Percentiles rank a stretch among this genome's conserved stretches.
These are phyloP conservation scores for Phialophora expanda DNA, from an alignment of 2,329 filamentous ascomycete species.

Conservation along the genomic window DNA sequence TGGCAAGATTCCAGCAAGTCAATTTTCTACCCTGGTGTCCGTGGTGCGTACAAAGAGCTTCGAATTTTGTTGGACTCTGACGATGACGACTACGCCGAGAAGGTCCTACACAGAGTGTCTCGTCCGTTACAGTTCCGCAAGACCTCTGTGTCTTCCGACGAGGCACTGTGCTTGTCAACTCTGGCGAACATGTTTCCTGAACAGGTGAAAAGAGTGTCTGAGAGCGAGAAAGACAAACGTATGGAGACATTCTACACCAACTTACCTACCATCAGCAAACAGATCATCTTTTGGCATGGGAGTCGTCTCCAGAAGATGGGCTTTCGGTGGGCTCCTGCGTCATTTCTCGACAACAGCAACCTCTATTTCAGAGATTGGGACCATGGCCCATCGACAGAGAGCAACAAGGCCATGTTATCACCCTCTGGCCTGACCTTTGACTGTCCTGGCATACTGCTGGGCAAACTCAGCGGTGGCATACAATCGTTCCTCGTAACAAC, in stretches of 20 bases:
- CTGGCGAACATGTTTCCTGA: conserved; percentile 3
- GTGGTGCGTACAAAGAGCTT: conserved; percentile 11
- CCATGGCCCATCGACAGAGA: background rate
- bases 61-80: conserved; percentile 10
- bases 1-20: conserved; percentile 11
- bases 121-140: conserved; percentile 14
- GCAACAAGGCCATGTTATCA: conserved; percentile 3
- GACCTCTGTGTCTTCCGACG: conserved; percentile 9
- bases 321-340: conserved; percentile 13
- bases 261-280: conserved; percentile 5
- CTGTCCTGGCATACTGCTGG: conserved; percentile 4
- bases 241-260: conserved; percentile 12
- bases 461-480: conserved; percentile 2
- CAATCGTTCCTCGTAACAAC: conserved; percentile 11
- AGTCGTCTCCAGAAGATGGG: background rate
- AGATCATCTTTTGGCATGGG: conserved; percentile 15
- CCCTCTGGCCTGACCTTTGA: background rate
- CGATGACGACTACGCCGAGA: conserved; percentile 1
- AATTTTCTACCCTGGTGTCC: conserved; percentile 4
- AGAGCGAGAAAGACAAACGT: conserved; percentile 2
- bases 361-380: conserved; percentile 14
- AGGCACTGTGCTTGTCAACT: conserved; percentile 7
- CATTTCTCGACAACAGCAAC: conserved; percentile 12
- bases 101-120: conserved; percentile 3
- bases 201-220: conserved; percentile 4